Evolutionary conservation across 176 grass and related monocot genomes (phyloP).

Genomic region (bread wheat (Triticum aestivum)): IWGSC_CS_RefSeq_v2.1 NC_057814.1:225790925-225791424

Average conservation of each 20-base stretch:
- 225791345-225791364: neutral
- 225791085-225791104: neutral
- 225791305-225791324: neutral
- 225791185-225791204: too few species aligned
- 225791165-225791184: too few species aligned
- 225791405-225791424: slow-evolving; percentile 7
- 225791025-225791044: neutral
- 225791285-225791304: neutral
- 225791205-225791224: neutral
- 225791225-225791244: neutral
- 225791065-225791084: neutral
- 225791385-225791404: neutral
- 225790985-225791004: neutral
- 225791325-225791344: neutral
- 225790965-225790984: neutral
- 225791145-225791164: neutral
- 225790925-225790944: too few species aligned
- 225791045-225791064: neutral
- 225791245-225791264: neutral
- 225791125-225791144: neutral
- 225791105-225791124: neutral
- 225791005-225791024: neutral
- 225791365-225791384: neutral
- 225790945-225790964: neutral
- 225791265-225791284: neutral